Evolutionary conservation across 192 early-diverging fungal species (phyloP).

Genomic region (Coemansia asiatica): DNA sequence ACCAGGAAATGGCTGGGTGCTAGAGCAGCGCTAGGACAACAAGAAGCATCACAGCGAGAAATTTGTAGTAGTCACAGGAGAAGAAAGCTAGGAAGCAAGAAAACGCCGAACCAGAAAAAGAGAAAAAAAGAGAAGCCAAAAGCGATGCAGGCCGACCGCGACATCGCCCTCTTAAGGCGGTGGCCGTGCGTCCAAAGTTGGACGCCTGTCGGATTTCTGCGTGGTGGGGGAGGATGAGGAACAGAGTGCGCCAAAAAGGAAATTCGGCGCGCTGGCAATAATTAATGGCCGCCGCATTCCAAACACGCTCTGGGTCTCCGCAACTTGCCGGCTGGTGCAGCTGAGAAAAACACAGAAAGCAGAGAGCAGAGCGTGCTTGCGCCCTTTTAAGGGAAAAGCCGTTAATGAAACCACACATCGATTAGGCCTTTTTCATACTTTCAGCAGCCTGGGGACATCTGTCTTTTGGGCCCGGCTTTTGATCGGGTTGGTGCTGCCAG

Average conservation of each 20-base stretch:
- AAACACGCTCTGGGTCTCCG: neutral
- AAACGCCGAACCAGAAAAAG: neutral
- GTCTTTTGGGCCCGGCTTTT: neutral
- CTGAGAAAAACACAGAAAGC: neutral
- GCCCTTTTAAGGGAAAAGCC: neutral
- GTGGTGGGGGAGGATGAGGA: neutral
- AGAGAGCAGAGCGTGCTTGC: neutral
- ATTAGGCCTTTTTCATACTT: constrained; percentile 1
- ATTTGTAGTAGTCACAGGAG: too few species aligned
- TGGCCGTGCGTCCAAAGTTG: neutral
- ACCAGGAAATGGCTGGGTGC: too few species aligned
- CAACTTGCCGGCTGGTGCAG: neutral
- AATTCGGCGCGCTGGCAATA: neutral
- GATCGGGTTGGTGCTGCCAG: neutral
- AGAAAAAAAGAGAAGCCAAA: neutral
- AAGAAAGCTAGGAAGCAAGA: neutral
- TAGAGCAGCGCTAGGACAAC: neutral
- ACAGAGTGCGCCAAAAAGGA: neutral
- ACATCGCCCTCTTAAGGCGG: too few species aligned
- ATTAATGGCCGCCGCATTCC: neutral
- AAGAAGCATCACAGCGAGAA: neutral
- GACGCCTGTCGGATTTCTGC: neutral
- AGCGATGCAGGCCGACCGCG: too few species aligned
- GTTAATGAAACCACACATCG: too few species aligned
- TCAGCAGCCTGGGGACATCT: neutral